Evolutionary conservation across 306 rosid species (phyloP).

Genomic region (Geum urbanum): DNA sequence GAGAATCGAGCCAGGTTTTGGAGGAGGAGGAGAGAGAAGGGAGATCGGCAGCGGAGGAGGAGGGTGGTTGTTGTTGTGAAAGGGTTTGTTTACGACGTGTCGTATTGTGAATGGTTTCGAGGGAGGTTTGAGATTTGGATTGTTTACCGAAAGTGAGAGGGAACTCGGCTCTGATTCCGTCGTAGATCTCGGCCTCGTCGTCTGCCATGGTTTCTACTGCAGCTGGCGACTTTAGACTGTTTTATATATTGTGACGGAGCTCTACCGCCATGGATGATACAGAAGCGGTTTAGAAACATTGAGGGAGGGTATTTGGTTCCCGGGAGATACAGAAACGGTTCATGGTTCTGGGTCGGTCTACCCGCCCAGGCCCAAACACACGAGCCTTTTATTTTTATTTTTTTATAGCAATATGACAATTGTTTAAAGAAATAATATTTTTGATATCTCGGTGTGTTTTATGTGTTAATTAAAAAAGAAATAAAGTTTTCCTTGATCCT

Average conservation of each 20-base stretch:
- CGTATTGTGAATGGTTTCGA: slow-evolving; percentile 75
- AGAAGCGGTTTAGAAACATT: too few relatives aligned
- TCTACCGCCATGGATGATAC: neutral
- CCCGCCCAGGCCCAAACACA: neutral
- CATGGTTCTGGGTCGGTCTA: neutral
- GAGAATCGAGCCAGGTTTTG: slow-evolving; percentile 57
- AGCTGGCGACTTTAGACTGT: neutral
- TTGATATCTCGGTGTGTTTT: too few relatives aligned
- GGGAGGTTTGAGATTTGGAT: slow-evolving; percentile 72
- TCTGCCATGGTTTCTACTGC: slow-evolving; percentile 27
- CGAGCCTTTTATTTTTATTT: too few relatives aligned
- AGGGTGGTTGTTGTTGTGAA: slow-evolving; percentile 17
- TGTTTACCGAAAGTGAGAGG: slow-evolving; percentile 87
- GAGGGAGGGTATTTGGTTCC: too few relatives aligned
- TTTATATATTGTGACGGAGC: neutral
- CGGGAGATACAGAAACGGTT: neutral
- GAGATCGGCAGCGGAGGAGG: slow-evolving; percentile 27
- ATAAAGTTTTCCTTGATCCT: too few relatives aligned
- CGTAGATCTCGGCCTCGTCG: slow-evolving; percentile 71
- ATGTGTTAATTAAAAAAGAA: too few relatives aligned
- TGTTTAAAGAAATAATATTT: too few relatives aligned
- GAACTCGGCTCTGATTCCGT: slow-evolving; percentile 69
- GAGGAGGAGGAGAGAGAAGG: slow-evolving; percentile 78
- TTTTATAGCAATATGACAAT: too few relatives aligned
- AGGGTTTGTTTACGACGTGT: slow-evolving; percentile 54